phyloP scores from a whole-genome alignment of 1,284 basidiomycete species.

The Sphagnurus paluster region DNA sequence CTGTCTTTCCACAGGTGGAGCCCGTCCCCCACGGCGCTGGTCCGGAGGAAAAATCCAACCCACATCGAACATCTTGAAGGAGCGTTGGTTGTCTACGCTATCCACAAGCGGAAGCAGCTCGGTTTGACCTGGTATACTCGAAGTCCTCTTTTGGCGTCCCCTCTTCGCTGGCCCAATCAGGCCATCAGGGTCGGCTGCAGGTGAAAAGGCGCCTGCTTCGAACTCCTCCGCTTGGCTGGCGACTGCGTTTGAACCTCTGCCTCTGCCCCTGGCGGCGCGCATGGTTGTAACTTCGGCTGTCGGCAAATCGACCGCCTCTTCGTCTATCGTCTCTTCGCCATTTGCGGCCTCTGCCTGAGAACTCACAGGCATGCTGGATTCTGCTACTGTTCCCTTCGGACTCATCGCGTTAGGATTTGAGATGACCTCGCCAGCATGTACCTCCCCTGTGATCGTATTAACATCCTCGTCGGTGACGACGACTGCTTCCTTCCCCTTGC shows the following conservation, averaged over 20 bases:
- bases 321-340: not conserved
- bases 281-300: not conserved
- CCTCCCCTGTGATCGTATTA: too few species aligned
- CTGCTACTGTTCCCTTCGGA: not conserved
- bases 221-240: not conserved
- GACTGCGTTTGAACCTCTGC: not conserved
- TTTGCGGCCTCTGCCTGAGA: not conserved
- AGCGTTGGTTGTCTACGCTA: constrained; percentile 68
- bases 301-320: not conserved
- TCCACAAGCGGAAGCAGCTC: constrained; percentile 57
- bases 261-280: not conserved
- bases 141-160: constrained; percentile 23
- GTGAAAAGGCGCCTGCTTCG: too few species aligned
- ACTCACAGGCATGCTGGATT: too few species aligned
- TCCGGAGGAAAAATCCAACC: constrained; percentile 89
- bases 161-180: constrained; percentile 3
- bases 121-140: constrained; percentile 28
- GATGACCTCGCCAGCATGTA: too few species aligned
- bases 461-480: constrained; percentile 1
- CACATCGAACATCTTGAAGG: constrained; percentile 82
- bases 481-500: constrained; percentile 11
- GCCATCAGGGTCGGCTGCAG: not conserved
- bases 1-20: constrained; percentile 40
- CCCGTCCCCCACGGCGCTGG: constrained; percentile 57
- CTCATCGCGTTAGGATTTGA: too few species aligned